Base-by-base conservation (phyloP, 202 grass and related monocot species). In the Zoysia matrella region DNA sequence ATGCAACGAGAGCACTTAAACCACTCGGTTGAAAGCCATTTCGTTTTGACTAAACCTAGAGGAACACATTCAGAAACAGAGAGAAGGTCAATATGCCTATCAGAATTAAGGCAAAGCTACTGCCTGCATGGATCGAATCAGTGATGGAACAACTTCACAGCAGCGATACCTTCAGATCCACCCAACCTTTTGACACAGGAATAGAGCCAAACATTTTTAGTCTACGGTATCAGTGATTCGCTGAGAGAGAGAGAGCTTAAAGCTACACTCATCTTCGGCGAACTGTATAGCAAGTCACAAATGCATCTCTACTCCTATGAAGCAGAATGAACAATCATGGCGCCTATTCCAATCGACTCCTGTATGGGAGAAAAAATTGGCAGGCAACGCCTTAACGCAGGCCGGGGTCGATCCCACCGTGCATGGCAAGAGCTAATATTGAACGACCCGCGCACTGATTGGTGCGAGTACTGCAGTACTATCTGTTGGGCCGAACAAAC, bases 321-420 rank as follows among this genome's bases (percentile, higher is more conserved):
- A 43, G 11, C 11, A 8, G 71, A 60, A 71, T 40, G 72, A 67
- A 51, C 72, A 85, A 53, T 53, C 71, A 77, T 72, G 56, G 14
- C 78, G 57, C 12, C 52, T 60, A 1, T 77, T 52, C 52, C 63
- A 55, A 64, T 18, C 49, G 65, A 74, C 79, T 74, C 73, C 51
- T 55, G 5, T 40, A 44, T 0, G 14, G 68, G 53, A 40, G 48
- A 11, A 13, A 40, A 90, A 86, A 90, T 46, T 79, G 79, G n/a
- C 79, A 86, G 88, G 79, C 88, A 79, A 8, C 3, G 68, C 22
- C 73, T 62, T 89, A 83, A 89, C 5, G 47, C 69, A 52, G 69
- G 69, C 6, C 61, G 16, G 62, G 48, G 45, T 71, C 64, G 64
- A 57, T 79, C 22, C 22, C 22, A 30, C 22, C 51, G 7, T 65